Conservation (phyloP, 331 rosid species). For the Prunus yedoensis region DNA sequence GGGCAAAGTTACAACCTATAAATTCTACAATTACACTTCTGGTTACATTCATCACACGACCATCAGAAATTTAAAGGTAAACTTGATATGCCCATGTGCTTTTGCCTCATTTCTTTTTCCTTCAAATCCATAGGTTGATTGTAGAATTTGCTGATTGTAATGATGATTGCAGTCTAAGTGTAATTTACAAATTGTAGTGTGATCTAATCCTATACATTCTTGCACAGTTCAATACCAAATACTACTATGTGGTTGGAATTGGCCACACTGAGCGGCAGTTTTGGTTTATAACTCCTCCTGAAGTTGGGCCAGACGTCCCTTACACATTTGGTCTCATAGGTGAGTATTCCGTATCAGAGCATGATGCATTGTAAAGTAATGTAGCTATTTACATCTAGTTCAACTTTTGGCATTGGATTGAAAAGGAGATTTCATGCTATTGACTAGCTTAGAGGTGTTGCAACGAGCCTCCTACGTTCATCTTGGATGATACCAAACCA, state of each 20-base stretch:
- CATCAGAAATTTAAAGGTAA: background rate
- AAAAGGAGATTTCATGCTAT: too few species aligned
- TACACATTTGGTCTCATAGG: slow-evolving; percentile 46
- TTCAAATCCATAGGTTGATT: background rate
- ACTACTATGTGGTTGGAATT: slow-evolving; percentile 4
- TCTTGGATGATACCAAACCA: background rate
- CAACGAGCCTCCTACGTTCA: background rate
- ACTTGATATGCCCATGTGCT: background rate
- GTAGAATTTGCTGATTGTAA: background rate
- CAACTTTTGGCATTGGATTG: background rate
- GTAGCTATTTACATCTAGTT: background rate
- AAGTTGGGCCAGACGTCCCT: slow-evolving; percentile 25
- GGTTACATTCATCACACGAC: slow-evolving; percentile 69
- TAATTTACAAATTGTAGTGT: background rate
- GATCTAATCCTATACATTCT: background rate
- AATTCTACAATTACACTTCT: slow-evolving; percentile 63
- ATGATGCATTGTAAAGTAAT: background rate
- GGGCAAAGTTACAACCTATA: slow-evolving; percentile 48
- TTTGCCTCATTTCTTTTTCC: background rate
- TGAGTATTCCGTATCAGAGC: background rate
- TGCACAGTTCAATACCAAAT: slow-evolving; percentile 17
- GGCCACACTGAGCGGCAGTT: slow-evolving; percentile 18
- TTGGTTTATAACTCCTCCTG: background rate
- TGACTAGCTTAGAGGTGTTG: background rate
- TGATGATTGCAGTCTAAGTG: background rate